Percentiles rank a stretch among this genome's conserved stretches.
phyloP scores from a whole-genome alignment of 495 filamentous ascomycete genomes.

The Aspergillus egyptiacus region DNA sequence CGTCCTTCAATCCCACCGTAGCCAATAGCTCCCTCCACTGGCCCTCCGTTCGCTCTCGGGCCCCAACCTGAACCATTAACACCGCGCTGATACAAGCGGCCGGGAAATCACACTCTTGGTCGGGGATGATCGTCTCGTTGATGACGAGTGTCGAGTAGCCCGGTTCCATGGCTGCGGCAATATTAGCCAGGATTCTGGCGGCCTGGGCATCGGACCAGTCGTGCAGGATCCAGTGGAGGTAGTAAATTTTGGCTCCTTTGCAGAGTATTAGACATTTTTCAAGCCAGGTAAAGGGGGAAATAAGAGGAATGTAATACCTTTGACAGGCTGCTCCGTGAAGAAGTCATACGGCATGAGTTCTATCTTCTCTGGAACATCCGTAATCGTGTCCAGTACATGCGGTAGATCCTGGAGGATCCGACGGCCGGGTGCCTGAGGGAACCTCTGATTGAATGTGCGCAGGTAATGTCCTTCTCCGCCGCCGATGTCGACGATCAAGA shows the following conservation, averaged over 20 bases:
- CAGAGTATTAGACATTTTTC: no score
- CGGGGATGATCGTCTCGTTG: slow-evolving; percentile 30
- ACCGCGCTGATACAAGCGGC: slow-evolving; percentile 28
- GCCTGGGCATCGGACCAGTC: slow-evolving; percentile 43
- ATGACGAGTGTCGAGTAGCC: slow-evolving; percentile 38
- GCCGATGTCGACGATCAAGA: slow-evolving; percentile 33
- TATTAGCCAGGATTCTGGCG: slow-evolving; percentile 31
- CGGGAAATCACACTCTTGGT: slow-evolving; percentile 18
- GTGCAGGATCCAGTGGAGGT: slow-evolving; percentile 46
- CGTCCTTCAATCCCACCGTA: slow-evolving; percentile 20
- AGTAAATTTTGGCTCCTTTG: slow-evolving; percentile 46
- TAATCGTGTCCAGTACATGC: slow-evolving; percentile 28
- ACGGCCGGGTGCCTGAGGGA: slow-evolving; percentile 20
- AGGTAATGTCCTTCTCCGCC: slow-evolving; percentile 20
- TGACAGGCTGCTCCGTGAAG: slow-evolving; percentile 28
- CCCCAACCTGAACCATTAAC: slow-evolving; percentile 27
- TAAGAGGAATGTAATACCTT: slow-evolving; percentile 17
- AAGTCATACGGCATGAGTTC: slow-evolving; percentile 24
- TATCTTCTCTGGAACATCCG: slow-evolving; percentile 15
- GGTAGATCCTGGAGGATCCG: slow-evolving; percentile 23
- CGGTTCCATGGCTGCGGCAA: slow-evolving; percentile 35
- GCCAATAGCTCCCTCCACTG: slow-evolving; percentile 26
- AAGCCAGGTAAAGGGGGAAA: neutral
- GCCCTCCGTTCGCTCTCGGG: slow-evolving; percentile 23
- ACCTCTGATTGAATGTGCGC: slow-evolving; percentile 16